Evolutionary conservation across 345 rosid species (phyloP).

Genomic region (Euclidium syriacum): DNA sequence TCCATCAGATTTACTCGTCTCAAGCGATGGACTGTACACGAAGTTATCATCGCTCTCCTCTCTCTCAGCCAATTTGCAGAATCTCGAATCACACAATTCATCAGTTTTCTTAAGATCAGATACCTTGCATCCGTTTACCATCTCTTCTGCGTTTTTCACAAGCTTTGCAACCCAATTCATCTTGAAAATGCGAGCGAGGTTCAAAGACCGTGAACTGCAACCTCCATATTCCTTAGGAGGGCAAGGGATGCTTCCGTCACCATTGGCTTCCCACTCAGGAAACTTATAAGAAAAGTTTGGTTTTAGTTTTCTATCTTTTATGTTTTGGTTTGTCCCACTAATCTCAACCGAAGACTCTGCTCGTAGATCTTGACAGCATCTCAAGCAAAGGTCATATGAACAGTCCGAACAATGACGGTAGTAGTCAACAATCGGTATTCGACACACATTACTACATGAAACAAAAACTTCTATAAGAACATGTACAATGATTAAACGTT

Average conservation of each 20-base stretch:
- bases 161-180: constrained; percentile 99
- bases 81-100: constrained; percentile 34
- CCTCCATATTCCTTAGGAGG: constrained; percentile 85
- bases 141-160: constrained; percentile 89
- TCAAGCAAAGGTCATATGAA: constrained; percentile 77
- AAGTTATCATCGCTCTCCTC: constrained; percentile 55
- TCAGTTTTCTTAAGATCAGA: constrained; percentile 31
- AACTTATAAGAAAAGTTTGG: constrained; percentile 49
- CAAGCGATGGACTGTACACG: constrained; percentile 58
- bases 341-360: constrained; percentile 38
- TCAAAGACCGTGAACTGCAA: constrained; percentile 61
- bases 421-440: constrained; percentile 92
- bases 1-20: constrained; percentile 51
- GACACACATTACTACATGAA: constrained; percentile 78
- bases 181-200: constrained; percentile 82
- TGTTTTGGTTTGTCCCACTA: constrained; percentile 34
- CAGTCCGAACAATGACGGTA: constrained; percentile 87
- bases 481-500: background rate
- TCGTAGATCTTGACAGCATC: constrained; percentile 94
- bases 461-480: constrained; percentile 21
- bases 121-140: constrained; percentile 83
- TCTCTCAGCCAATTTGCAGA: constrained; percentile 46
- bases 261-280: constrained; percentile 82
- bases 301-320: constrained; percentile 28
- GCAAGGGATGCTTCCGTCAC: constrained; percentile 85